Base-by-base conservation (phyloP, 2,329 filamentous ascomycete species). In the Huntiella abstrusa region DNA sequence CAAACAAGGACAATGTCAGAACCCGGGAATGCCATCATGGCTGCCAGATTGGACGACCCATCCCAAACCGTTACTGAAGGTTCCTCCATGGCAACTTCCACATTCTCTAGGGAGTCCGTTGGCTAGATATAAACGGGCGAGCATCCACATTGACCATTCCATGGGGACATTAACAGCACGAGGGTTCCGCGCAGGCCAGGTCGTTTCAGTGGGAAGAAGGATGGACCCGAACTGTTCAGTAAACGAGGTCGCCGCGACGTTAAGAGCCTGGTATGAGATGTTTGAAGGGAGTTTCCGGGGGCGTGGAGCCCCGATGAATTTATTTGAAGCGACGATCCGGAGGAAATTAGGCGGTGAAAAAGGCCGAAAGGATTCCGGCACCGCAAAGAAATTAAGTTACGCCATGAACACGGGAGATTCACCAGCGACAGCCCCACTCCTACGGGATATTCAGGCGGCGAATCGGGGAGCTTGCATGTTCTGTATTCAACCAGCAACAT, bases 21-120 rank as follows among this genome's bases (percentile, higher is more conserved):
- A 33, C 15, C 12, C 15, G 12, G 16, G 10, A 16, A 11, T 39
- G 7, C 35, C 43, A 16, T 32, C 19, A 7, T 45, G 43, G 43
- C 19, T 45, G 5, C 35, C 43, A n/a, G 43, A 45, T 33, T 45
- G 43, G 43, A 45, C 43, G 8, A 39, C 43, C 3, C 22, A 28
- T 10, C 43, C 43, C 15, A 39, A 40, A 12, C 43, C 43, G 12
- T 12, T 39, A 13, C 10, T 45, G 4, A 15, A 33, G 15, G 35
- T 17, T 4, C n/a, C 35, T 16, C 17, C 15, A 10, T 45, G 43
- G 43, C 43, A 45, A 40, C n/a, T 45, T 10, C 19, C 12, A 6
- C 28, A 45, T 10, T 13, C 11, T 10, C 7, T 32, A n/a, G 33
- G 41, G 15, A 12, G 28, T n/a, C 41, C 22, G 22, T 28, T 12